phyloP scores from a whole-genome alignment of 208 protist genomes.

The Acanthamoeba royreba region DNA sequence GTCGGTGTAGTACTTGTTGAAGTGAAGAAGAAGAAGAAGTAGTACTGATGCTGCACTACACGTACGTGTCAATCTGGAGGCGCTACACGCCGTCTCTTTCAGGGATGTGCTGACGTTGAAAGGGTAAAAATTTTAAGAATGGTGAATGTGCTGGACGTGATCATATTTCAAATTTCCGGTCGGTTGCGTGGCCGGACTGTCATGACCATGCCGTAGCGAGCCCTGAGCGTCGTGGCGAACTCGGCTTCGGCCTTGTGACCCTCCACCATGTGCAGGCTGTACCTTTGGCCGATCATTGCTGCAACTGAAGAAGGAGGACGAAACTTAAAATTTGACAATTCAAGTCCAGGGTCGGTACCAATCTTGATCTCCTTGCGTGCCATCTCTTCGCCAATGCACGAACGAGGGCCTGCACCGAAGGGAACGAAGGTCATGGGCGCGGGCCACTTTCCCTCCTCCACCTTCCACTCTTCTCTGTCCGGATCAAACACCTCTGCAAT shows the following conservation, averaged over 20 bases:
- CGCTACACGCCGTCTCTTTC: too few species aligned
- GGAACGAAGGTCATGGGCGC: not conserved
- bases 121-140: too few species aligned
- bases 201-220: not conserved
- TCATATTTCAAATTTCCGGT: not conserved
- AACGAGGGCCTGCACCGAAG: not conserved
- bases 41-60: too few species aligned
- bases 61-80: too few species aligned
- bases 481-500: not conserved
- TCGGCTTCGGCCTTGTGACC: not conserved
- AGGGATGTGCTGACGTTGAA: too few species aligned
- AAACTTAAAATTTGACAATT: not conserved
- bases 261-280: not conserved
- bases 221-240: not conserved
- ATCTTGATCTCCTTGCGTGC: conserved; percentile 5
- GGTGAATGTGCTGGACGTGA: too few species aligned
- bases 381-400: conserved; percentile 4
- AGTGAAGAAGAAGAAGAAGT: too few species aligned
- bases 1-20: too few species aligned
- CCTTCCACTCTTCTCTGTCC: conserved; percentile 4
- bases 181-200: not conserved
- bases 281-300: not conserved
- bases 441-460: not conserved
- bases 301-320: not conserved
- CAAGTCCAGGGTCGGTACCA: not conserved